Evolutionary conservation across 352 stramenopile species (phyloP).

Genomic region (Phytophthora quininea): DNA sequence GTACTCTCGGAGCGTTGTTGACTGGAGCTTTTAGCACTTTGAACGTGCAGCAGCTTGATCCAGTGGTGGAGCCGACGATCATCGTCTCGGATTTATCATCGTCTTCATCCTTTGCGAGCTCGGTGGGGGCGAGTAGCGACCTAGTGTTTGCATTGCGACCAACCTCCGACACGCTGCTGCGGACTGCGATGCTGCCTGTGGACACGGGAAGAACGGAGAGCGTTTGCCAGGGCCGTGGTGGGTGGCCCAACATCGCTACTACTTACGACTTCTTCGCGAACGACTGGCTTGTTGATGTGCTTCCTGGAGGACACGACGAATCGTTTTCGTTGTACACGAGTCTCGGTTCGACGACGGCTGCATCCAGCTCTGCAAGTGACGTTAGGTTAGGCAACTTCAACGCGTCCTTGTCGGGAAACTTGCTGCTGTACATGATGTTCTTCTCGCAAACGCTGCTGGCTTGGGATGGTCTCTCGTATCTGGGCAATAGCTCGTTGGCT

Average conservation of each 20-base stretch:
- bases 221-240: constrained; percentile 29
- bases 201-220: constrained; percentile 27
- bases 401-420: constrained; percentile 31
- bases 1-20: constrained; percentile 35
- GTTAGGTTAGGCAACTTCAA: constrained; percentile 10
- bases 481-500: constrained; percentile 27
- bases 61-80: constrained; percentile 32
- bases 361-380: neutral
- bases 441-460: constrained; percentile 38
- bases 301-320: constrained; percentile 25
- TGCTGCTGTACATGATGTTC: constrained; percentile 45
- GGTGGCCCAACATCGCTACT: constrained; percentile 36
- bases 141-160: constrained; percentile 21
- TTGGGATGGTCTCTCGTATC: constrained; percentile 35
- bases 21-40: constrained; percentile 55
- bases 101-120: neutral
- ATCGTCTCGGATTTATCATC: constrained; percentile 38
- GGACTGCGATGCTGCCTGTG: constrained; percentile 35
- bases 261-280: constrained; percentile 43
- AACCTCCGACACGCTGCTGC: constrained; percentile 41
- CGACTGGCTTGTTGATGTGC: constrained; percentile 41
- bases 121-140: constrained; percentile 1
- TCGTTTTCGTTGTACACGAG: constrained; percentile 19
- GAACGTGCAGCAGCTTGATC: constrained; percentile 44
- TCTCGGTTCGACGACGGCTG: constrained; percentile 5